A percentile compares a stretch with the other conserved stretches of the same genome.
phyloP scores from a whole-genome alignment of 129 eudicot genomes.

The Oenanthe sinensis region DNA sequence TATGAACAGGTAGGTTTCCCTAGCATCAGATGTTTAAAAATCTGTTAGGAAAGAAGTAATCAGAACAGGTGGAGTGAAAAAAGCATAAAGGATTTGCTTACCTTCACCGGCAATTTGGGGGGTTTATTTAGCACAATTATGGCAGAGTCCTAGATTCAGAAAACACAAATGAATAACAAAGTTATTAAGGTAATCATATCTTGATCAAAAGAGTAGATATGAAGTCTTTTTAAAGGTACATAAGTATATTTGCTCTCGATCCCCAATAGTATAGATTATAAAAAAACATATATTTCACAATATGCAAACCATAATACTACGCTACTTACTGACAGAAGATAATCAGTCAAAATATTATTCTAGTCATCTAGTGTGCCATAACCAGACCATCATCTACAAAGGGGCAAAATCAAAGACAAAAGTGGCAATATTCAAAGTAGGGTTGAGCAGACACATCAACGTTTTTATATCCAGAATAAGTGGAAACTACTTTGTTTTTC shows the following conservation, averaged over 20 bases:
- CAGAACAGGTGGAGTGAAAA: not conserved
- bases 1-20: constrained; percentile 85
- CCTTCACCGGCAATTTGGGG: constrained; percentile 88
- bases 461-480: not conserved
- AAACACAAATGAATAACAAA: constrained; percentile 12
- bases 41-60: not conserved
- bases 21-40: constrained; percentile 10
- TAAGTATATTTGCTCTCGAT: not conserved
- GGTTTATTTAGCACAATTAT: constrained; percentile 81
- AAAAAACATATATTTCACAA: not conserved
- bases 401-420: not conserved
- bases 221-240: not conserved
- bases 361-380: not conserved
- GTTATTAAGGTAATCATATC: not conserved
- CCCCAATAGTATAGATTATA: not conserved
- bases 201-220: not conserved
- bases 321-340: not conserved
- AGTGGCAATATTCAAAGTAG: not conserved
- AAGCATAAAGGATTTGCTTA: constrained; percentile 21
- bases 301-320: not conserved
- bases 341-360: not conserved
- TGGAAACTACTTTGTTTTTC: not conserved
- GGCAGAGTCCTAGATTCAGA: constrained; percentile 70
- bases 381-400: not conserved
- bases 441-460: not conserved